Percentiles rank a stretch among this genome's conserved stretches.
Evolutionary conservation across 345 rosid species (phyloP).

Genomic region (Boechera stricta): DNA sequence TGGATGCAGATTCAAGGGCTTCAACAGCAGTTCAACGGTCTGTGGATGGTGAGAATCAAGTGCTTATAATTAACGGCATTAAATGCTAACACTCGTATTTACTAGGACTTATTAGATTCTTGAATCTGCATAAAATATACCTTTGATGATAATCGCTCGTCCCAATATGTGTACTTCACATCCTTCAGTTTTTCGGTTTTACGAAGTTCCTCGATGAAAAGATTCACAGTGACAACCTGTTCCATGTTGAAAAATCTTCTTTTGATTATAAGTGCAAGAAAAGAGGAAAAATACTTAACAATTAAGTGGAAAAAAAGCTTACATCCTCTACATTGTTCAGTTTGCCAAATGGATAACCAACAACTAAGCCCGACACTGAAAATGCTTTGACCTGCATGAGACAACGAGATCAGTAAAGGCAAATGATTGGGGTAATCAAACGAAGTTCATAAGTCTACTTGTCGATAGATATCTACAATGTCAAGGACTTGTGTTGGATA

Average conservation of each 20-base stretch:
- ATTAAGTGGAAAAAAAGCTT: slow-evolving; percentile 35
- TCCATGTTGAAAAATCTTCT: slow-evolving; percentile 30
- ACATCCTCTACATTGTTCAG: slow-evolving; percentile 47
- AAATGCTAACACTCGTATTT: not conserved
- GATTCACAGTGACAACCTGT: slow-evolving; percentile 62
- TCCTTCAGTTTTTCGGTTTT: slow-evolving; percentile 63
- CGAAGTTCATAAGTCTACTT: not conserved
- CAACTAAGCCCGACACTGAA: slow-evolving; percentile 67
- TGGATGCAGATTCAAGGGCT: slow-evolving; percentile 67
- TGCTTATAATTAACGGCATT: not conserved
- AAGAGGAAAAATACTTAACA: slow-evolving; percentile 10
- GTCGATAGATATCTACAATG: slow-evolving; percentile 17
- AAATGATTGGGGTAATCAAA: slow-evolving; percentile 3
- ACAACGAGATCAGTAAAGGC: not conserved
- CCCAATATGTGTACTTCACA: slow-evolving; percentile 73
- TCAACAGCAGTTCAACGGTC: slow-evolving; percentile 65
- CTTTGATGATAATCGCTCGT: slow-evolving; percentile 76
- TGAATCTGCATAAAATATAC: slow-evolving; percentile 43
- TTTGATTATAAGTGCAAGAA: slow-evolving; percentile 3
- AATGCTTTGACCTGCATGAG: slow-evolving; percentile 65
- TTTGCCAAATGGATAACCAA: slow-evolving; percentile 71
- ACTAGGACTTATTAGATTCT: not conserved
- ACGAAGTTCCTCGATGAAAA: slow-evolving; percentile 69
- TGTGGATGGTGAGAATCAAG: slow-evolving; percentile 40
- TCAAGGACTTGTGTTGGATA: slow-evolving; percentile 7